Evolutionary conservation across 2,329 filamentous ascomycete genomes (phyloP).

Genomic region (Tolypocladium capitatum): DNA sequence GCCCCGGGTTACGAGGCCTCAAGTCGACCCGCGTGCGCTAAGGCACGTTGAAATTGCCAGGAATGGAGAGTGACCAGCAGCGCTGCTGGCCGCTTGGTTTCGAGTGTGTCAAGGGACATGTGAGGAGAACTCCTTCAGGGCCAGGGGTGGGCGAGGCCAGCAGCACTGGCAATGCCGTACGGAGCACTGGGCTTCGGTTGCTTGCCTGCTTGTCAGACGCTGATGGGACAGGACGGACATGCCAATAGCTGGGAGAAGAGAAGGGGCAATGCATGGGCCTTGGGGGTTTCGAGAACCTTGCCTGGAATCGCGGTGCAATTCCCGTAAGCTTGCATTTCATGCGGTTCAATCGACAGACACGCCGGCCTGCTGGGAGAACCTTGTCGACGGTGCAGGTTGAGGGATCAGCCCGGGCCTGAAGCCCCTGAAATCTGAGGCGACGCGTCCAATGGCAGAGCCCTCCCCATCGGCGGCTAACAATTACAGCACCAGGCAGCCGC

Average conservation of each 20-base stretch:
- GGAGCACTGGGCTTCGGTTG: too few species aligned
- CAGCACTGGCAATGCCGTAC: not conserved
- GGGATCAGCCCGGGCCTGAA: not conserved
- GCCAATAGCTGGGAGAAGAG: conserved; percentile 5
- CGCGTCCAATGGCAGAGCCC: not conserved
- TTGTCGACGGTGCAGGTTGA: not conserved
- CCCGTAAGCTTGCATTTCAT: not conserved
- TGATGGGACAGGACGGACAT: conserved; percentile 31
- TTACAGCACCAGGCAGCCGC: not conserved
- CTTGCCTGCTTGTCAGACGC: conserved; percentile 38
- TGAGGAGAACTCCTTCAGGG: not conserved
- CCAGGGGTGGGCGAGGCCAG: not conserved
- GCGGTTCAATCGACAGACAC: not conserved
- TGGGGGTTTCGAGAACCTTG: not conserved
- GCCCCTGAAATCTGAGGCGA: too few species aligned
- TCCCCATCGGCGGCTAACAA: too few species aligned
- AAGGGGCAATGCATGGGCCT: not conserved
- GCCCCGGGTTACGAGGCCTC: not conserved
- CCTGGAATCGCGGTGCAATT: not conserved
- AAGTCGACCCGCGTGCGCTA: not conserved
- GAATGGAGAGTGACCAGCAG: not conserved
- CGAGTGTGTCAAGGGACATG: not conserved
- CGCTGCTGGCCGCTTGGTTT: not conserved
- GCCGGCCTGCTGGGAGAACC: not conserved
- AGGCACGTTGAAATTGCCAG: not conserved